Evolutionary conservation across 176 grass and related monocot genomes (phyloP).

Genomic region (Zoysia pacifica): DNA sequence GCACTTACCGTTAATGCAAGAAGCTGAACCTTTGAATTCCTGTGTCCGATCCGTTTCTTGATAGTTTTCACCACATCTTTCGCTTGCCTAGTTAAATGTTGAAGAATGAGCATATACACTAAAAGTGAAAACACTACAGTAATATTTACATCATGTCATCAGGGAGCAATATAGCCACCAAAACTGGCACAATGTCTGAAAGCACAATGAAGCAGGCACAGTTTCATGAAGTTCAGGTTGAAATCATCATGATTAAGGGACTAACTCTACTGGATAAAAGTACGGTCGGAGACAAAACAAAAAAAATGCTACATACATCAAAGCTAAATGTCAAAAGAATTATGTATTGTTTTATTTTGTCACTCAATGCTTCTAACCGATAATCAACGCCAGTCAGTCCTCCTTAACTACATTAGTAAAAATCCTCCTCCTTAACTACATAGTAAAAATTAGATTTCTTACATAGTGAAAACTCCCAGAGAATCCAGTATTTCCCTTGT

Average conservation of each 20-base stretch:
- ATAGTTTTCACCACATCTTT: constrained; percentile 87
- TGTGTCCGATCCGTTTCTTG: constrained; percentile 86
- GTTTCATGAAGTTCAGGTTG: not conserved
- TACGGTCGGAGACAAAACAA: not conserved
- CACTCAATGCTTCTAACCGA: constrained; percentile 1
- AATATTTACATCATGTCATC: constrained; percentile 1
- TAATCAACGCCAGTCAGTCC: not conserved
- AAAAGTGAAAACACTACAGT: not conserved
- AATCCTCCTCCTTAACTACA: too few relatives aligned
- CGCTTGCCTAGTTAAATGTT: constrained; percentile 57
- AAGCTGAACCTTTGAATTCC: constrained; percentile 87
- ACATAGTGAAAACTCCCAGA: not conserved
- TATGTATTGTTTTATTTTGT: not conserved
- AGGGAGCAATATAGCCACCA: constrained; percentile 11
- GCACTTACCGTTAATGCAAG: constrained; percentile 72
- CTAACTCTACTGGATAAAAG: not conserved
- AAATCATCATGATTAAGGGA: not conserved
- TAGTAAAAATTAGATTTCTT: not conserved
- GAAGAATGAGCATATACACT: constrained; percentile 26
- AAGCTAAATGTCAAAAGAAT: not conserved
- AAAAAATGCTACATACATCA: not conserved
- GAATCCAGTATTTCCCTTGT: not conserved
- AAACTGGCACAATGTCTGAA: not conserved
- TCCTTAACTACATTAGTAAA: not conserved
- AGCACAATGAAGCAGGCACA: constrained; percentile 16